Base-by-base conservation (phyloP, 2,329 filamentous ascomycete genomes). In the Didymella pinodella region DNA sequence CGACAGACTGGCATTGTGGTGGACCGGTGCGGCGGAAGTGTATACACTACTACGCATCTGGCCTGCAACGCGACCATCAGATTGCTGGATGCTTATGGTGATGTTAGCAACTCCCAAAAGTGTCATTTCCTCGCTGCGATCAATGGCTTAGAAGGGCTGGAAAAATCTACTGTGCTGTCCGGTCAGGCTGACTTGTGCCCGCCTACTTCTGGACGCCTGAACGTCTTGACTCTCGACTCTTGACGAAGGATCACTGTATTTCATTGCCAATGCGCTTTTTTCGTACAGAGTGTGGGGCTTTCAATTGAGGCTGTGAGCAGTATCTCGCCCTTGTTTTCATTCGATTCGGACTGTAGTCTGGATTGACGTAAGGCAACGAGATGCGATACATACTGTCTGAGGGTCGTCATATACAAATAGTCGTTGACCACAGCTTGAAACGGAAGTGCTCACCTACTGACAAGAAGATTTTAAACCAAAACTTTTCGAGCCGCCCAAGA, bases 151-250 rank as follows among this genome's bases (percentile, higher is more conserved):
- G 26, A n/a, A 31, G 28, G 25, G 11, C 16, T 0, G 4, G 8
- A 38, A 45, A 36, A 18, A 22, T 16, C n/a, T 2, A 14, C 18
- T 25, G 20, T 16, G 11, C 28, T 20, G 14, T 49, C 16, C 40
- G 16, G 50, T 50, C 46, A 54, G 54, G 50, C 40, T 34, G 41
- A 58, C 55, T 49, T 45, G 38, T 52, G 55, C 45, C 14, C 14
- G 38, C 25, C 4, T 47, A 29, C 29, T 4, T 40, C n/a, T n/a
- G 36, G 32, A 2, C 31, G n/a, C 22, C 22, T 22, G 22, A 22
- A 22, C 22, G 22, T 22, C 22, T 22, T 2, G 22, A 22, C 22
- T 22, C 22, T 22, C 22, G 22, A 22, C 22, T 34, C 8, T 20
- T 16, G 26, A 26, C 8, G 26, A 26, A 40, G 12, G 34, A 40